These are phyloP conservation scores for Rhizoclosmatium globosum DNA, from an alignment of 192 early-diverging fungal genomes.

Conservation along the genomic window DNA sequence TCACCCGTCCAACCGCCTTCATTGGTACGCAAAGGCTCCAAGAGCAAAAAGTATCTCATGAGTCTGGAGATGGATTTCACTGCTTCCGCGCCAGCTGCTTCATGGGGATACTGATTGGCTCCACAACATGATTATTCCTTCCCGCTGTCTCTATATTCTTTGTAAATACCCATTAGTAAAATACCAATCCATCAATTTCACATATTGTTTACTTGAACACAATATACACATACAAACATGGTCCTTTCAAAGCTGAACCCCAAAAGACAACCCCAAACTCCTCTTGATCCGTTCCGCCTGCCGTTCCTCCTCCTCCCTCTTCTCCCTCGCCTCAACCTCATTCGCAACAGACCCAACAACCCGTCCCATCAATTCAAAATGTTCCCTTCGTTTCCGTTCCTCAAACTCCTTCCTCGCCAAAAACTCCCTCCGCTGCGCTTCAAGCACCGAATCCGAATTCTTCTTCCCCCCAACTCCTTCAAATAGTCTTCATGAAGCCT, in stretches of 20 bases:
- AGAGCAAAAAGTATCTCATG: not conserved
- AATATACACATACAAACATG: not conserved
- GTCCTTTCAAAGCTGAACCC: not conserved
- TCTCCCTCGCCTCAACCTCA: too few species aligned
- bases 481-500: constrained; percentile 5
- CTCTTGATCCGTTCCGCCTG: too few species aligned
- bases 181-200: not conserved
- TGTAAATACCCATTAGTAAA: not conserved
- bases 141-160: not conserved
- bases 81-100: too few species aligned
- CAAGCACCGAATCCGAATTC: not conserved
- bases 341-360: not conserved
- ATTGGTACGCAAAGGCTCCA: not conserved
- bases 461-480: not conserved
- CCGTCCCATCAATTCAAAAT: not conserved
- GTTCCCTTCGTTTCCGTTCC: not conserved
- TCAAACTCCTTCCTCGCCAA: not conserved
- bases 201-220: not conserved
- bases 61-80: not conserved
- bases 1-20: not conserved
- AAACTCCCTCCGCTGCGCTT: not conserved
- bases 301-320: too few species aligned
- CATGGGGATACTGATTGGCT: too few species aligned
- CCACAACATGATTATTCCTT: not conserved
- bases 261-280: too few species aligned